Evolutionary conservation across 805 yeast species (phyloP), one percentile per base, ranked within the genome.

Genomic region (Pichia paraexigua): DNA sequence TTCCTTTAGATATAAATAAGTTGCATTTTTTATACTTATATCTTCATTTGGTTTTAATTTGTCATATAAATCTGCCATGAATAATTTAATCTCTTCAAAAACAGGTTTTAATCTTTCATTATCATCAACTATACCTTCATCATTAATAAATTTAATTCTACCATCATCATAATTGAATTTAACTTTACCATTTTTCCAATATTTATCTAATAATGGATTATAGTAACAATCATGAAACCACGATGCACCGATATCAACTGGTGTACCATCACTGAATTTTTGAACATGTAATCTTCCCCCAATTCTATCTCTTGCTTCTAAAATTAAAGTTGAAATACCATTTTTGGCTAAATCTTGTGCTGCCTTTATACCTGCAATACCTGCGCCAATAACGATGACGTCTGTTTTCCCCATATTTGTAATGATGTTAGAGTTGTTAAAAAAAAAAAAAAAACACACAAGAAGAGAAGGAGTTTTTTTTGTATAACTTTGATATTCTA

Each of bases 141-240:
- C 58, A 42, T 60, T 62, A 21, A 49, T 54, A 21, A 48, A 41
- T 1, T 49, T 41, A 10, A 53, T 49, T 47, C 58, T 60, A 8
- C 69, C 68, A 54, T 69, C 63, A 49, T 69, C 71, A 52, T 64
- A 69, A 30, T 61, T 63, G 41, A 56, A 62, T 10, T 60, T 43
- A 32, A 68, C 66, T 47, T 67, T 59, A 7, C 60, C 63, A 32
- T 48, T 50, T 22, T 44, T 52, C 46, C 59, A 61, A 1, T 73
- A 80, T 55, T 77, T 79, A 35, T 72, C 66, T 51, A 87, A 77
- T 27, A 86, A 71, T 1, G 75, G 69, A 61, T 90, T 90, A 43
- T 75, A 72, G 48, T 87, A 66, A 7, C 89, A 78, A 57, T 88
- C 96, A 61, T 90, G 97, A 63, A 85, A 86, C 97, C 97, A 90